Base-by-base conservation (phyloP, 2,329 filamentous ascomycete species). In the Diaporthe velutina region DNA sequence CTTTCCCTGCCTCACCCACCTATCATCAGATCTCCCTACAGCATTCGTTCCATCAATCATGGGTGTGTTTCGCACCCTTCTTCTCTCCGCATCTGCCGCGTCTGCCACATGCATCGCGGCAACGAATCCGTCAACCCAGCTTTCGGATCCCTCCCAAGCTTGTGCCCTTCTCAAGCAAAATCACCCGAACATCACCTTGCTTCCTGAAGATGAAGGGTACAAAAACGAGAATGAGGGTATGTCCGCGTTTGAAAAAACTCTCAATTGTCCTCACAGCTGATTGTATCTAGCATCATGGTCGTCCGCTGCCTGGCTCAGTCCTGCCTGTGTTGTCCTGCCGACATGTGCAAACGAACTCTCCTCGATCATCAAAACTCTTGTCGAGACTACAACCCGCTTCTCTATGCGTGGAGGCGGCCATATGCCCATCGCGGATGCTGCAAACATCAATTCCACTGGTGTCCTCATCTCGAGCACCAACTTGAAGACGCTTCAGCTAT, bases 381-480 rank as follows among this genome's bases (percentile, higher is more conserved):
- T 71, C 6, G 5, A 74, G 28, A 64, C 67, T 35, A 77, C 77
- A 2, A 52, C 76, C 40, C 77, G 78, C 61, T 82, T 82, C 61
- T 77, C 80, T 1, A 67, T 82, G 67, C 77, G 79, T 22, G 78
- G 80, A 52, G 81, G 80, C 28, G 81, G 81, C 13, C 80, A 82
- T 50, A 81, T 79, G 75, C 80, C 79, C 13, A 78, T 80, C 3
- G 75, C 79, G 2, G 78, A 60, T 15, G 33, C 73, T 19, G 79
- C 75, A 61, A 80, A 78, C 73, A 79, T 80, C 50, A 76, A 79
- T 50, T 78, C 78, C 15, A 71, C 75, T 19, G 79, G 82, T n/a
- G 77, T 82, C 55, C 76, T 82, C 1, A 81, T 88, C 66, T 84
- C 84, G 72, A 79, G 88, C 40, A 80, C 80, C 33, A 73, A 78